These are phyloP conservation scores for Neckera pumila DNA, from an alignment of 225 moss, liverwort and hornwort species.

Conservation along the genomic window DNA sequence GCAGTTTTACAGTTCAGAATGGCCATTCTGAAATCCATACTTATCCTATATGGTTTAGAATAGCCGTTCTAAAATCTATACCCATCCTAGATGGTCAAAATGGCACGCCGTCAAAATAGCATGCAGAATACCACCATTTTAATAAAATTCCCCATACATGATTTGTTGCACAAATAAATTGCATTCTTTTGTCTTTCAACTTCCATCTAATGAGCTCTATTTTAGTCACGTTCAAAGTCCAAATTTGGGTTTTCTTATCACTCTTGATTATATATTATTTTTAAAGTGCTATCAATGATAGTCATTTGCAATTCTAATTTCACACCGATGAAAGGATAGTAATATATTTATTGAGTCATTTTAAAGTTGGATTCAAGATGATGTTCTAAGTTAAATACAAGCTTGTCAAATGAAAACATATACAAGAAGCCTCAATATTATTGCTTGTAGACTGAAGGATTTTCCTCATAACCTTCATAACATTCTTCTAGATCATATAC, in stretches of 20 bases:
- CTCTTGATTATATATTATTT: background rate
- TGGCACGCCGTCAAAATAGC: too few relatives aligned
- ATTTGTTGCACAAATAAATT: accelerated
- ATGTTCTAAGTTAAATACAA: too few relatives aligned
- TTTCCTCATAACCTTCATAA: too few relatives aligned
- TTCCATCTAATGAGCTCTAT: background rate
- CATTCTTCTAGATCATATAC: background rate
- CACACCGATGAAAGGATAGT: background rate
- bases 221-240: background rate
- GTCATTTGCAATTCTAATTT: background rate
- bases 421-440: background rate
- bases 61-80: too few relatives aligned
- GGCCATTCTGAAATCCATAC: too few relatives aligned
- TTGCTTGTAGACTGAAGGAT: background rate
- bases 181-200: background rate
- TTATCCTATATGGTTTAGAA: too few relatives aligned
- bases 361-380: background rate
- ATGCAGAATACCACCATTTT: too few relatives aligned
- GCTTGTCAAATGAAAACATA: background rate
- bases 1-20: too few relatives aligned
- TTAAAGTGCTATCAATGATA: background rate
- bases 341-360: background rate
- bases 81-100: too few relatives aligned
- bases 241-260: background rate
- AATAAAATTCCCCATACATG: background rate